Evolutionary conservation across 176 grass and related monocot species (phyloP).

Genomic region (Oryza glaberrima): DNA sequence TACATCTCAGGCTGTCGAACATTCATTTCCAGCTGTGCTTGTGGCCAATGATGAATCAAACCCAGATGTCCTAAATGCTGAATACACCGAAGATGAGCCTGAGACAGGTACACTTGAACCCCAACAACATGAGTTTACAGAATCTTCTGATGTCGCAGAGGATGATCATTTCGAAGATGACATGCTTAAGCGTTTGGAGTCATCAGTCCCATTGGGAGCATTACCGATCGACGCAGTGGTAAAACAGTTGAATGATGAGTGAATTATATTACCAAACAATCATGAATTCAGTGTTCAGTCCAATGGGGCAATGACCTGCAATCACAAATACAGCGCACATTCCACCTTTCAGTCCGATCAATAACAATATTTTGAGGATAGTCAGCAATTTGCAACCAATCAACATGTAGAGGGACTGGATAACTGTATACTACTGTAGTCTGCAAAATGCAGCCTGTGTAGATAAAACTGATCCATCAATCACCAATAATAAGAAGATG

Average conservation of each 20-base stretch:
- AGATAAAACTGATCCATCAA: not conserved
- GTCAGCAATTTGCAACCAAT: not conserved
- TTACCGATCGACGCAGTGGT: conserved; percentile 66
- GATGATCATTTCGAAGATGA: conserved; percentile 53
- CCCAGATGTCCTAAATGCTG: conserved; percentile 28
- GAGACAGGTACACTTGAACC: conserved; percentile 28
- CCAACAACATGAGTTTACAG: conserved; percentile 35
- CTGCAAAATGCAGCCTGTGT: not conserved
- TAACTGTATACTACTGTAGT: not conserved
- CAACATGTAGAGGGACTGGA: conserved; percentile 25
- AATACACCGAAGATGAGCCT: conserved; percentile 24
- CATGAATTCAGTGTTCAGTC: not conserved
- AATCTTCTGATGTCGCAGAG: conserved; percentile 3
- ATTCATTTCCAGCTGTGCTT: conserved; percentile 77
- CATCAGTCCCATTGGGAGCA: conserved; percentile 58
- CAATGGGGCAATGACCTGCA: not conserved
- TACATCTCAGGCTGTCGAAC: conserved; percentile 62
- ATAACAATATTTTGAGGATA: not conserved
- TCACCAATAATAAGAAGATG: not conserved
- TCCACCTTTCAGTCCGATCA: not conserved
- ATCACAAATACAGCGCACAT: not conserved
- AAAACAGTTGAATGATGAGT: conserved; percentile 52
- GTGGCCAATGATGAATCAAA: conserved; percentile 36
- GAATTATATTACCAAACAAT: conserved; percentile 15
- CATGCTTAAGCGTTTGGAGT: conserved; percentile 57